Evolutionary conservation across 345 rosid species (phyloP), one percentile per base, ranked within the genome.

Genomic region (Corymbia maculata): DNA sequence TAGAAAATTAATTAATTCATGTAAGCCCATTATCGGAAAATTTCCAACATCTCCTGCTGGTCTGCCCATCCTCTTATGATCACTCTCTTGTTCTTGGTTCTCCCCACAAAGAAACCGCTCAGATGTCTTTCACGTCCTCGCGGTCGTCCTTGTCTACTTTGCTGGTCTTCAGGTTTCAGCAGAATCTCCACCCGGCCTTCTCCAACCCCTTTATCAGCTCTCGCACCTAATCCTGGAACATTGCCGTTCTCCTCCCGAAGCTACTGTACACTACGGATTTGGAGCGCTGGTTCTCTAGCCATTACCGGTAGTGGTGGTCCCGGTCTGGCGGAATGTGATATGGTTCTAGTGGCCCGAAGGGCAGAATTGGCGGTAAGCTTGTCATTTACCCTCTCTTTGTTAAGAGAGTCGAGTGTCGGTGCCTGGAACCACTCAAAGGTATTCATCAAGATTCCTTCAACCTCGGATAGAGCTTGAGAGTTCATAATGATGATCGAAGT

Each of bases 161-260:
- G 12, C 55, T 88, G 44, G 85, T 85, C 87, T 92, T 93, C 88
- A 92, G 87, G 52, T 90, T 91, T 95, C 93, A 94, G 5, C 93
- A 3, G 86, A 93, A 93, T n/a, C 90, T 90, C 5, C 75, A 88
- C 26, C 92, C 89, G 36, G 93, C 90, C 49, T 79, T 87, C 3
- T 87, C 59, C 85, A 94, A 42, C 47, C 95, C 96, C 2, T 89
- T 52, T 21, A 90, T 93, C 28, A 94, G 55, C 85, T 94, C 96
- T 75, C 87, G 89, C 19, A 88, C 90, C 47, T 93, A 94, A 51
- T 90, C 91, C 26, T 49, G 89, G 16, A 88, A 79, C 89, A 91
- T 51, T 79, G 94, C 80, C 14, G 88, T 87, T 59, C 91, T 90
- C 82, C 95, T 94, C 22, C 95, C 95, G 53, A 93, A 93, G 88